These are phyloP conservation scores for Wickerhamiella azymoides DNA, from an alignment of 805 yeast genomes.

Conservation along the genomic window DNA sequence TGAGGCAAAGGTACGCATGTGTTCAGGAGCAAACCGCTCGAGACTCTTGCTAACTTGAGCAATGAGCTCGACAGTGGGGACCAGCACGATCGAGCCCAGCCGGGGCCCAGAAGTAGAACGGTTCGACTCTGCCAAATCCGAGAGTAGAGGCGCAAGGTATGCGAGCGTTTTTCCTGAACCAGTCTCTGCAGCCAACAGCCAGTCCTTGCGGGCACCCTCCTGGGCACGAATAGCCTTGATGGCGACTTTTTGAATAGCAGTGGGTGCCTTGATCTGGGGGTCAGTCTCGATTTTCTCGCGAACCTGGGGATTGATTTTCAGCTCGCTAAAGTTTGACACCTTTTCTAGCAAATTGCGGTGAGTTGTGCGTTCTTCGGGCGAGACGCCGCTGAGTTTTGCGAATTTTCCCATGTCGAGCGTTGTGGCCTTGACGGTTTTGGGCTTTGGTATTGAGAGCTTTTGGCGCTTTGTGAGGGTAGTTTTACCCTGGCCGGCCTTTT, in stretches of 20 bases:
- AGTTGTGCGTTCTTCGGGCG: slow-evolving; percentile 18
- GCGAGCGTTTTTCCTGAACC: slow-evolving; percentile 97
- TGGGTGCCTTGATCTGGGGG: slow-evolving; percentile 32
- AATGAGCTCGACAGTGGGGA: slow-evolving; percentile 84
- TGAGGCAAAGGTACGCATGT: slow-evolving; percentile 6
- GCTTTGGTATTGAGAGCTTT: slow-evolving; percentile 3
- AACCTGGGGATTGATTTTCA: slow-evolving; percentile 54
- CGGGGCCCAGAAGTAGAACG: slow-evolving; percentile 25
- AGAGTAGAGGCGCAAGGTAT: slow-evolving; percentile 62
- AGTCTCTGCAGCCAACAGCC: slow-evolving; percentile 86
- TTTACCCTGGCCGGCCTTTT: slow-evolving; percentile 15
- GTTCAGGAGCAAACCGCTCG: slow-evolving; percentile 14
- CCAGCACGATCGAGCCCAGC: slow-evolving; percentile 58
- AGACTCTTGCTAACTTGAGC: slow-evolving; percentile 51
- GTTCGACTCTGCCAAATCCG: slow-evolving; percentile 40
- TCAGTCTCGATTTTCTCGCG: slow-evolving; percentile 40
- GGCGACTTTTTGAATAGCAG: slow-evolving; percentile 75
- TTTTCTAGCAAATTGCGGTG: slow-evolving; percentile 33
- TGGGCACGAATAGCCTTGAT: slow-evolving; percentile 38
- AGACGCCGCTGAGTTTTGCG: slow-evolving; percentile 19
- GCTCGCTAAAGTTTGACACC: slow-evolving; percentile 48
- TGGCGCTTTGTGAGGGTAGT: slow-evolving; percentile 9
- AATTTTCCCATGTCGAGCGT: slow-evolving; percentile 25
- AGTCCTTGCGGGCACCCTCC: slow-evolving; percentile 38
- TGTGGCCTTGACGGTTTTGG: slow-evolving; percentile 10